Percentiles rank a stretch among this genome's conserved stretches.
phyloP scores from a whole-genome alignment of 2,329 filamentous ascomycete species.

The Fonsecaea nubica region DNA sequence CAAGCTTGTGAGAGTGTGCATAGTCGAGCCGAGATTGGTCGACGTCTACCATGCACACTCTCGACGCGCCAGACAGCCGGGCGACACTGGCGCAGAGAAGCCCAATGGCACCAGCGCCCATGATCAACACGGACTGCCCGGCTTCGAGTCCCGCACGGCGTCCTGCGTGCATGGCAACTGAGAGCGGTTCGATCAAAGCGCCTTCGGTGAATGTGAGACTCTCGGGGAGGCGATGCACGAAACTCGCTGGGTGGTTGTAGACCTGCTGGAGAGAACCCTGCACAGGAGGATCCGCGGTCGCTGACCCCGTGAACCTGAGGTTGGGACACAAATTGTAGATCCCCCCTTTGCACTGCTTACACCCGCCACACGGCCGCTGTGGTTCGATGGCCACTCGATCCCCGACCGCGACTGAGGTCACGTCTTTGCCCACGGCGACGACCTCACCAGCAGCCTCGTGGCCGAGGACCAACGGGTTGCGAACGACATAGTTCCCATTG shows the following conservation, averaged over 20 bases:
- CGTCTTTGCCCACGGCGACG: slow-evolving; percentile 59
- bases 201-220: slow-evolving; percentile 49
- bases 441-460: slow-evolving; percentile 81
- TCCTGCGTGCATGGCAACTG: slow-evolving; percentile 49
- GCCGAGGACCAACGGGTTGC: slow-evolving; percentile 79
- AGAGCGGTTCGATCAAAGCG: slow-evolving; percentile 59
- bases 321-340: slow-evolving; percentile 67
- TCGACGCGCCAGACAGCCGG: slow-evolving; percentile 59
- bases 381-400: slow-evolving; percentile 91
- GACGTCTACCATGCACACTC: slow-evolving; percentile 66
- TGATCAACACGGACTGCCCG: slow-evolving; percentile 62
- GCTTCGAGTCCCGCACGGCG: slow-evolving; percentile 58
- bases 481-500: slow-evolving; percentile 84
- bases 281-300: slow-evolving; percentile 65
- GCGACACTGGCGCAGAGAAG: slow-evolving; percentile 64
- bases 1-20: slow-evolving; percentile 63
- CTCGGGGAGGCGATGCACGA: slow-evolving; percentile 45
- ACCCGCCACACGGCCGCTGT: slow-evolving; percentile 74
- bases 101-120: slow-evolving; percentile 67
- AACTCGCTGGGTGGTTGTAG: slow-evolving; percentile 65
- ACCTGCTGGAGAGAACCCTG: slow-evolving; percentile 67
- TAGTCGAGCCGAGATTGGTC: slow-evolving; percentile 63
- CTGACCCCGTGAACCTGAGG: slow-evolving; percentile 65
- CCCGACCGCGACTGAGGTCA: slow-evolving; percentile 59
- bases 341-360: slow-evolving; percentile 59